These are phyloP conservation scores for Penicillium pancosmium DNA, from an alignment of 495 filamentous ascomycete species.

Conservation along the genomic window DNA sequence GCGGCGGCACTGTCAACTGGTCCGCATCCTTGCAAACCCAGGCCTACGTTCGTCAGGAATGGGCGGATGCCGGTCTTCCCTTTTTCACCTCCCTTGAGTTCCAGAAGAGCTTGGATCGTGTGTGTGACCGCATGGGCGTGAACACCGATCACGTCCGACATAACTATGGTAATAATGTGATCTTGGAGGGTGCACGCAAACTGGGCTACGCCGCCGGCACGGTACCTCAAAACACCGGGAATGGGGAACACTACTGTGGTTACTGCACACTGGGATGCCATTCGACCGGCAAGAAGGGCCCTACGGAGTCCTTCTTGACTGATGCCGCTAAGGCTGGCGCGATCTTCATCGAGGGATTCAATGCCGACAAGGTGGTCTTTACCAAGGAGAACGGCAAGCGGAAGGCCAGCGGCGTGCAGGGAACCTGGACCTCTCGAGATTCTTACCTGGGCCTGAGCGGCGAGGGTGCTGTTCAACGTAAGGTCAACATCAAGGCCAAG, in stretches of 20 bases:
- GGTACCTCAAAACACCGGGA: slow-evolving; percentile 79
- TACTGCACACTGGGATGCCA: slow-evolving; percentile 80
- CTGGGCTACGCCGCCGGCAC: slow-evolving; percentile 71
- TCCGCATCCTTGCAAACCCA: slow-evolving; percentile 82
- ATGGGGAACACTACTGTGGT: slow-evolving; percentile 71
- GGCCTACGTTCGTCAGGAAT: slow-evolving; percentile 78
- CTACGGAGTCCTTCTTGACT: slow-evolving; percentile 73
- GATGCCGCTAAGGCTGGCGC: slow-evolving; percentile 77
- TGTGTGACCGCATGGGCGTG: slow-evolving; percentile 79
- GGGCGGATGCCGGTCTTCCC: slow-evolving; percentile 70
- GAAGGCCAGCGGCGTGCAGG: slow-evolving; percentile 67
- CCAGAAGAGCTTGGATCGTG: slow-evolving; percentile 74
- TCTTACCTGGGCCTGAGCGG: slow-evolving; percentile 57
- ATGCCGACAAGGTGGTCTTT: slow-evolving; percentile 68
- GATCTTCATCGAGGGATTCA: slow-evolving; percentile 77
- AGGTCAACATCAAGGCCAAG: slow-evolving; percentile 76
- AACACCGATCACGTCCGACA: slow-evolving; percentile 66
- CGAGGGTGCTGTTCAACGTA: slow-evolving; percentile 47
- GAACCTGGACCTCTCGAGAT: slow-evolving; percentile 74
- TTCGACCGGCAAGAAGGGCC: slow-evolving; percentile 72
- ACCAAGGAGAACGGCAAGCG: slow-evolving; percentile 55
- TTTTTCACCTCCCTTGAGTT: slow-evolving; percentile 79
- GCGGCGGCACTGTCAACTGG: slow-evolving; percentile 89
- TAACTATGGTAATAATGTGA: slow-evolving; percentile 65
- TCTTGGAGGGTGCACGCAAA: slow-evolving; percentile 75